Evolutionary conservation across 2,329 filamentous ascomycete genomes (phyloP).

Genomic region (Pyrenochaeta sp.): DNA sequence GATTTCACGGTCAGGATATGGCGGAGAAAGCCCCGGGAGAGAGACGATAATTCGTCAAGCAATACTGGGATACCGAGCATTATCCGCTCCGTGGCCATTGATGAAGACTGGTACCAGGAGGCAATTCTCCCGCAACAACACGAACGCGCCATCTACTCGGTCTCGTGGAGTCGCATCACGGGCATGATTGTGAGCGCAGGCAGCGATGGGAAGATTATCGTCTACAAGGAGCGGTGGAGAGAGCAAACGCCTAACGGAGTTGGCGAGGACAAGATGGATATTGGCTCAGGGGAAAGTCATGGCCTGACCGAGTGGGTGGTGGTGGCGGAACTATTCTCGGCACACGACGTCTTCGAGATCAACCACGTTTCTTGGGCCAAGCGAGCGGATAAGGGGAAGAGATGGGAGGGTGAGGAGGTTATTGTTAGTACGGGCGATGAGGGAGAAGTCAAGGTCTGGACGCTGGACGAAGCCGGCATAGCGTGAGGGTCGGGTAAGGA

Average conservation of each 20-base stretch:
- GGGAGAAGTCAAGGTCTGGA: constrained; percentile 86
- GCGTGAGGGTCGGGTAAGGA: too few species aligned
- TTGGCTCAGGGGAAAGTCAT: constrained; percentile 19
- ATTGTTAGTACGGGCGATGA: constrained; percentile 92
- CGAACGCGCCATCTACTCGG: constrained; percentile 81
- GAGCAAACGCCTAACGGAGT: constrained; percentile 32
- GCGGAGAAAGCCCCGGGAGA: constrained; percentile 68
- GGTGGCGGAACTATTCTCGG: constrained; percentile 72
- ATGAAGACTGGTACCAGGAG: constrained; percentile 86
- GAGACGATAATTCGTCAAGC: constrained; percentile 51
- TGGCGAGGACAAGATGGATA: constrained; percentile 23
- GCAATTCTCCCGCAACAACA: constrained; percentile 77
- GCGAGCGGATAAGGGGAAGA: constrained; percentile 72
- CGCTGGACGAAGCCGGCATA: constrained; percentile 40
- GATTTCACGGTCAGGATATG: constrained; percentile 83
- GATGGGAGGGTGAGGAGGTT: constrained; percentile 76
- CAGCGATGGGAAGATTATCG: constrained; percentile 65
- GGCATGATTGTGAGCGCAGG: constrained; percentile 87
- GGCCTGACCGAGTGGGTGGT: constrained; percentile 75
- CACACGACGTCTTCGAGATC: constrained; percentile 91
- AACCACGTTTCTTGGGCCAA: constrained; percentile 92
- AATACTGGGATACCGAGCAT: constrained; percentile 83
- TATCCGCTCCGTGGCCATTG: constrained; percentile 73
- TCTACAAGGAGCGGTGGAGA: constrained; percentile 30
- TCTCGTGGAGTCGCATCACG: constrained; percentile 79